These are phyloP conservation scores for Gentiana macrophylla DNA, from an alignment of 257 asterid genomes.

Conservation along the genomic window DNA sequence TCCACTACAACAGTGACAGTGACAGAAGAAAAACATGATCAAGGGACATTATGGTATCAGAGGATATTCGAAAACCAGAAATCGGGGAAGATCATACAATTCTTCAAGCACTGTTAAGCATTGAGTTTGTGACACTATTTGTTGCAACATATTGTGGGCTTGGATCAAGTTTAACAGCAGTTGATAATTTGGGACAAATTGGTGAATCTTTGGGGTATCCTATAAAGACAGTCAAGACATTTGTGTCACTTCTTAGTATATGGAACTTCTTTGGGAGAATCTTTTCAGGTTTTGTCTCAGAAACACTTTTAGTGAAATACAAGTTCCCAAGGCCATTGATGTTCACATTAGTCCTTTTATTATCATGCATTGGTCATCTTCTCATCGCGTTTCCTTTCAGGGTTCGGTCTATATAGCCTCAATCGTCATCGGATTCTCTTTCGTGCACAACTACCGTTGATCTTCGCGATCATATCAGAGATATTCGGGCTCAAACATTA, in stretches of 20 bases:
- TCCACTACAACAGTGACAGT: slow-evolving; percentile 4
- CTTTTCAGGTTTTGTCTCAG: slow-evolving; percentile 12
- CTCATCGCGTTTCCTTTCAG: slow-evolving; percentile 19
- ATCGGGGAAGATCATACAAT: slow-evolving; percentile 31
- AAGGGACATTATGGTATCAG: neutral
- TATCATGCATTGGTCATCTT: slow-evolving; percentile 16
- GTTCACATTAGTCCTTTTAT: slow-evolving; percentile 16
- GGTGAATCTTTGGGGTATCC: slow-evolving; percentile 31
- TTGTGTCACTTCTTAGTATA: slow-evolving; percentile 24
- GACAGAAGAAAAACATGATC: neutral
- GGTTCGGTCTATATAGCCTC: slow-evolving; percentile 19
- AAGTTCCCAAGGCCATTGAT: slow-evolving; percentile 17
- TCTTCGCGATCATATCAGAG: slow-evolving; percentile 19
- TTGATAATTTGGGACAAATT: slow-evolving; percentile 27
- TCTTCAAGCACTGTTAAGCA: slow-evolving; percentile 20
- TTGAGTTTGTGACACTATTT: slow-evolving; percentile 17
- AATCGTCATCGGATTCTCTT: slow-evolving; percentile 16
- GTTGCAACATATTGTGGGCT: slow-evolving; percentile 22
- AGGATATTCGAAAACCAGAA: slow-evolving; percentile 19
- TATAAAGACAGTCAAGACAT: slow-evolving; percentile 9
- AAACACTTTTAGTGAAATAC: slow-evolving; percentile 10
- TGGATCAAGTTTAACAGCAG: slow-evolving; percentile 21
- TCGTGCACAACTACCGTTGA: slow-evolving; percentile 20
- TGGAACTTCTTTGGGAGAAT: slow-evolving; percentile 27
- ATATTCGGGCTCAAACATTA: slow-evolving; percentile 20